Percentiles rank a stretch among this genome's conserved stretches.
Evolutionary conservation across 2,329 filamentous ascomycete genomes (phyloP).

Genomic region (Verticillium albo-atrum): DNA sequence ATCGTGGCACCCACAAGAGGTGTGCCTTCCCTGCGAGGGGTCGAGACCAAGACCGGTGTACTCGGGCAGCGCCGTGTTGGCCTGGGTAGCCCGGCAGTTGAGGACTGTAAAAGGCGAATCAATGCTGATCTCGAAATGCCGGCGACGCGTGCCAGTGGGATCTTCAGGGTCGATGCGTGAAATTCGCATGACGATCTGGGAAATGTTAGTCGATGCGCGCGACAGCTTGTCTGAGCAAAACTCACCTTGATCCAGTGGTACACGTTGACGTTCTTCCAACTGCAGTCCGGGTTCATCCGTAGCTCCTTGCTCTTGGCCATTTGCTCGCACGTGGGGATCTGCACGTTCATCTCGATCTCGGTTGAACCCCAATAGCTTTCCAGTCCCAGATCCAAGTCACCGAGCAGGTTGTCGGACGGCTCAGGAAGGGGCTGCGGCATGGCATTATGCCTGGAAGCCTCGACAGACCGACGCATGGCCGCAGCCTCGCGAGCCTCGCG

Average conservation of each 20-base stretch:
- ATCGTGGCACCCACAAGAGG: constrained; percentile 53
- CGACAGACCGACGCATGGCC: constrained; percentile 46
- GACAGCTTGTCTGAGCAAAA: neutral
- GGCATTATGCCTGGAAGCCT: constrained; percentile 39
- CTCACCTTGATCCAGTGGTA: constrained; percentile 94
- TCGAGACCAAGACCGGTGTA: constrained; percentile 55
- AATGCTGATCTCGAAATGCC: constrained; percentile 94
- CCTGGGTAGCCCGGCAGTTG: constrained; percentile 87
- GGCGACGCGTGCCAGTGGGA: constrained; percentile 64
- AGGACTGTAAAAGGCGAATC: constrained; percentile 93
- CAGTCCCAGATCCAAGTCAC: constrained; percentile 66
- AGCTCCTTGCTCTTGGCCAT: constrained; percentile 68
- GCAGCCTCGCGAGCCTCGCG: constrained; percentile 43
- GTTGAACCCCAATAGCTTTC: constrained; percentile 80
- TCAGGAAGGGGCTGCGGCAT: constrained; percentile 41
- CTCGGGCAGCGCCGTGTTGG: constrained; percentile 79
- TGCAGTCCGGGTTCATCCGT: constrained; percentile 82
- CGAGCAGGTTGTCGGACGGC: constrained; percentile 67
- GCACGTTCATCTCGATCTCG: constrained; percentile 91
- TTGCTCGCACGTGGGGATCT: constrained; percentile 82
- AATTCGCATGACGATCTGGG: constrained; percentile 83
- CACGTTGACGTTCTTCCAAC: constrained; percentile 89
- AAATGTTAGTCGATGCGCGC: neutral
- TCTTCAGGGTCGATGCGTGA: constrained; percentile 79
- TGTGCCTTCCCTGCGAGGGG: constrained; percentile 30